Evolutionary conservation across 2,329 filamentous ascomycete species (phyloP).

Genomic region (Coniochaeta ligniaria): DNA sequence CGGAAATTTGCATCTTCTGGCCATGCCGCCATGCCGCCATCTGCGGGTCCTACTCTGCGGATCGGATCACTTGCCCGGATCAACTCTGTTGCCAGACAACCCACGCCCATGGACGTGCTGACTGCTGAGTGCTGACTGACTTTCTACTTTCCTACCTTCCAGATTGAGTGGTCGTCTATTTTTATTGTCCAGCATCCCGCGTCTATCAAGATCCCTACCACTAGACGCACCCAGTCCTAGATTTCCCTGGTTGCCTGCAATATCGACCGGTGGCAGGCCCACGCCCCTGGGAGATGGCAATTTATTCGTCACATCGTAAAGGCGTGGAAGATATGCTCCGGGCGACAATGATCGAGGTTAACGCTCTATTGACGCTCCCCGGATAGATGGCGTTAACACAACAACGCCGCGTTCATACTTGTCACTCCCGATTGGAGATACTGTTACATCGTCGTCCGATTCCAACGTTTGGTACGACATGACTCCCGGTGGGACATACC

Average conservation of each 20-base stretch:
- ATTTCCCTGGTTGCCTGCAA: neutral
- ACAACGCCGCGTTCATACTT: neutral
- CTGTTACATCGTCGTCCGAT: too few relatives aligned
- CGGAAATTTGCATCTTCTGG: neutral
- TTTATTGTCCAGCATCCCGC: neutral
- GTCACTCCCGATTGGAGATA: too few relatives aligned
- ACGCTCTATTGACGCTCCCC: neutral
- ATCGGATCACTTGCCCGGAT: neutral
- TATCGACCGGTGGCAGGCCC: neutral
- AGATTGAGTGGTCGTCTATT: neutral
- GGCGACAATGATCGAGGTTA: neutral
- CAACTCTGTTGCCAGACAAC: too few relatives aligned
- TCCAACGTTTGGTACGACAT: too few relatives aligned
- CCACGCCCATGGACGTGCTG: neutral
- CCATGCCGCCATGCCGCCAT: too few relatives aligned
- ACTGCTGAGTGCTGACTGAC: neutral
- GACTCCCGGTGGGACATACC: too few relatives aligned
- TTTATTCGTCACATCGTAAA: neutral
- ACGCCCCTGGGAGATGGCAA: neutral
- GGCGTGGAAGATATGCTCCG: neutral
- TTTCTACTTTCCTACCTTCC: too few relatives aligned
- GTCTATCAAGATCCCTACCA: neutral
- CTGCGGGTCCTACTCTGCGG: neutral
- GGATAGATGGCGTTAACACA: neutral
- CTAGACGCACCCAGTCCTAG: neutral